Conservation (phyloP, 2,329 filamentous ascomycete species). For the Aspergillus udagawae region DNA sequence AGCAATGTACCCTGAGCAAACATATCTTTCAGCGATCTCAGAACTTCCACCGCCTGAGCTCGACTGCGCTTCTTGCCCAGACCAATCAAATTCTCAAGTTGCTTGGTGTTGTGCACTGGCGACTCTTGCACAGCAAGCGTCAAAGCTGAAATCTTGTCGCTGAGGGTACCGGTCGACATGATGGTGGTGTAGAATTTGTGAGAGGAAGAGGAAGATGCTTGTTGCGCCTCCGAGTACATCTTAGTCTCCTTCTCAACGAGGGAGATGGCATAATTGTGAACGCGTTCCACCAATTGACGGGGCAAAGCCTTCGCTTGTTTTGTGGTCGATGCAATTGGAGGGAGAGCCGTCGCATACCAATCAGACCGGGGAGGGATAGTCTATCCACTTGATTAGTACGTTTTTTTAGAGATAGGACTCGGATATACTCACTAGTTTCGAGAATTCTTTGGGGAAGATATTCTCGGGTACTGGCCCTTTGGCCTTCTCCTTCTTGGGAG, state of each 20-base stretch:
- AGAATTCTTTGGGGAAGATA: constrained; percentile 33
- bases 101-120: constrained; percentile 84
- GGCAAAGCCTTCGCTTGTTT: constrained; percentile 46
- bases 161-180: constrained; percentile 92
- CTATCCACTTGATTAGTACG: constrained; percentile 34
- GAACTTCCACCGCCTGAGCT: constrained; percentile 85
- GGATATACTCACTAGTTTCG: constrained; percentile 28
- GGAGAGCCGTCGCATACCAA: constrained; percentile 61
- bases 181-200: constrained; percentile 97
- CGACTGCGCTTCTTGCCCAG: constrained; percentile 92
- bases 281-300: constrained; percentile 51
- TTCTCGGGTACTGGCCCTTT: constrained; percentile 17
- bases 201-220: constrained; percentile 75
- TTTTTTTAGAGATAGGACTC: neutral
- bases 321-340: constrained; percentile 46
- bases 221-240: constrained; percentile 66
- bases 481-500: constrained; percentile 18
- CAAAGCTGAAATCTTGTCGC: constrained; percentile 92
- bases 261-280: constrained; percentile 64
- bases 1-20: constrained; percentile 84
- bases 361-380: constrained; percentile 60
- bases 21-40: constrained; percentile 90
- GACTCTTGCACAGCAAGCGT: constrained; percentile 95
- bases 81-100: constrained; percentile 76
- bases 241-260: constrained; percentile 75